Conservation (phyloP, 768 basidiomycete species). For the Xerocomus potaroensis region DNA sequence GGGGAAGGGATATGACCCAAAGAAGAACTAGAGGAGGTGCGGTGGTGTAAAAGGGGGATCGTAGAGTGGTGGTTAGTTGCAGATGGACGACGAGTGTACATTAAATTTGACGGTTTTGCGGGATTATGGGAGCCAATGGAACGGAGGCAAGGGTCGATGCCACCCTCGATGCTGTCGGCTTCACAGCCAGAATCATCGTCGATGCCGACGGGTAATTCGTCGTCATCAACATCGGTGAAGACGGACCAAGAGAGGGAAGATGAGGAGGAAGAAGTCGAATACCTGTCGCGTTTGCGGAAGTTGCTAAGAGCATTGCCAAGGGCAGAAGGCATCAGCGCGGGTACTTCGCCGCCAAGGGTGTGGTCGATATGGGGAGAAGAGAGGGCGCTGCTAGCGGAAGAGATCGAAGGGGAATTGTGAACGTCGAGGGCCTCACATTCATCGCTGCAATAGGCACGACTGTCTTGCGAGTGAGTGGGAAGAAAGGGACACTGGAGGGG, state of each 20-base stretch:
- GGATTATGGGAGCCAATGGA: conserved; percentile 34
- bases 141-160: conserved; percentile 42
- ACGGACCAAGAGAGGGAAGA: conserved; percentile 67
- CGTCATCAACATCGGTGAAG: conserved; percentile 62
- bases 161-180: conserved; percentile 29
- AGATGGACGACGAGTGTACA: conserved; percentile 67
- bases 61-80: conserved; percentile 65
- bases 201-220: conserved; percentile 31
- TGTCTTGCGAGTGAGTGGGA: conserved; percentile 31
- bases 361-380: conserved; percentile 62
- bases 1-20: conserved; percentile 32
- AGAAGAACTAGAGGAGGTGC: conserved; percentile 41
- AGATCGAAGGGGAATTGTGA: conserved; percentile 59
- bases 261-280: conserved; percentile 60
- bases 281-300: conserved; percentile 44
- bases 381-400: conserved; percentile 59
- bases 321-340: conserved; percentile 56
- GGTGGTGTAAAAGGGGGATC: conserved; percentile 52
- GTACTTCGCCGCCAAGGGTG: conserved; percentile 55
- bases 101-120: conserved; percentile 44
- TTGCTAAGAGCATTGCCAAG: conserved; percentile 50
- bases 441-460: conserved; percentile 68
- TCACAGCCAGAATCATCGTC: conserved; percentile 33
- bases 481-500: conserved; percentile 11
- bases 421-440: conserved; percentile 60